Evolutionary conservation across 2,329 filamentous ascomycete genomes (phyloP), one percentile per base, ranked within the genome.

Genomic region (Didymosphaeria variabile): DNA sequence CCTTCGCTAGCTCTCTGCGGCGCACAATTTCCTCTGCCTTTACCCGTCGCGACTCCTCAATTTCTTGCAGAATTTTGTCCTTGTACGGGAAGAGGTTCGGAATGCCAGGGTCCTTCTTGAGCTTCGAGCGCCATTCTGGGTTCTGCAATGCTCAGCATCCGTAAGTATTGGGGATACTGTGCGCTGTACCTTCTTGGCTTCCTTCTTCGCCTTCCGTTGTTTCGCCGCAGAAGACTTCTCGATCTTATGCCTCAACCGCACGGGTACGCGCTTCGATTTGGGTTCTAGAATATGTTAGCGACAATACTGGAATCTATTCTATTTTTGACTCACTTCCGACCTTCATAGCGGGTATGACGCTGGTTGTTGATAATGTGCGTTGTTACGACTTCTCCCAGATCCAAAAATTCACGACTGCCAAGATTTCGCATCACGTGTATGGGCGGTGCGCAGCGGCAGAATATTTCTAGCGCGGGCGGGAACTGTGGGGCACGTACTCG

Each of bases 61-160:
- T 96, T 80, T 99, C 93, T 60, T 94, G 89, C 36, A 99, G 86
- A 31, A 99, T 87, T 84, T 91, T 94, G 79, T 97, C 94, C 83
- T 99, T 99, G 85, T 95, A 97, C 0, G 95, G 95, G 82, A 97
- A 99, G 38, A 97, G 82, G 76, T 98, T 99, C 44, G 95, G 95
- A 64, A 99, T 97, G 52, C 95, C 95, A 26, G 94, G 95, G 73
- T 99, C 95, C 83, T 98, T 99, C 87, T 97, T 98, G 69, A 97
- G 79, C 79, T 93, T 92, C 61, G 93, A 94, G 70, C 91, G 89
- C 93, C 95, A 98, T 92, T 97, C 89, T 36, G 95, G 94, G 79
- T 97, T 97, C 88, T 88, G 64, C 5, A 45, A 4, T 2, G 21
- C 61, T 79, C n/a, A 79, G 68, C 29, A 42, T 53, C 15, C 32